A percentile compares a stretch with the other conserved stretches of the same genome.
phyloP scores from a whole-genome alignment of 371 early-diverging fungal genomes.

The Thermomucor indicae-seudaticae region DNA sequence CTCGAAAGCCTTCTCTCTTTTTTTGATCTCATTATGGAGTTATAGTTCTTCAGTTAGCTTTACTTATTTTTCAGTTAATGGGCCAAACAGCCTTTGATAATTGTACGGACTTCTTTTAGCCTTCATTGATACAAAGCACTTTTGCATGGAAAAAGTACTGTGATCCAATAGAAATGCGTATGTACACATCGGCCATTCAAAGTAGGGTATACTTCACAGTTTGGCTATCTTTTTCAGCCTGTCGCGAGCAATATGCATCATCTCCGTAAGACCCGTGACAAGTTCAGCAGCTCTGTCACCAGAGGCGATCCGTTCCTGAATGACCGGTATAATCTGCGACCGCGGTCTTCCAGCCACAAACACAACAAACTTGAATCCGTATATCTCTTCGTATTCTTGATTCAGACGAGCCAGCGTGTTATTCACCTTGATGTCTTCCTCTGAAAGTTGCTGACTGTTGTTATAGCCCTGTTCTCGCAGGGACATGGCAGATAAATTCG shows the following conservation, averaged over 20 bases:
- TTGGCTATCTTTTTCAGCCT: conserved; percentile 57
- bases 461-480: conserved; percentile 73
- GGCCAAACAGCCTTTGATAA: no score
- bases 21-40: no score
- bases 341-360: conserved; percentile 84
- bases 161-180: no score
- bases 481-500: conserved; percentile 68
- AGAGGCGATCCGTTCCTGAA: conserved; percentile 60
- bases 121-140: no score
- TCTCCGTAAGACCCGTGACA: conserved; percentile 59
- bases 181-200: no score
- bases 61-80: no score
- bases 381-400: conserved; percentile 73
- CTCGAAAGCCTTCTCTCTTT: no score
- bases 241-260: conserved; percentile 77
- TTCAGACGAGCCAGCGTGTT: conserved; percentile 48
- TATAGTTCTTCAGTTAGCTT: no score
- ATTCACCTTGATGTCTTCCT: conserved; percentile 34
- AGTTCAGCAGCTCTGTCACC: conserved; percentile 53
- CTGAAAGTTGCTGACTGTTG: conserved; percentile 13
- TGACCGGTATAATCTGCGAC: conserved; percentile 66
- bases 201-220: no score
- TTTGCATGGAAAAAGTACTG: no score
- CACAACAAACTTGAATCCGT: conserved; percentile 86
- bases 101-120: no score